These are phyloP conservation scores for Asterella californica DNA, from an alignment of 225 moss, liverwort and hornwort species.

Conservation along the genomic window DNA sequence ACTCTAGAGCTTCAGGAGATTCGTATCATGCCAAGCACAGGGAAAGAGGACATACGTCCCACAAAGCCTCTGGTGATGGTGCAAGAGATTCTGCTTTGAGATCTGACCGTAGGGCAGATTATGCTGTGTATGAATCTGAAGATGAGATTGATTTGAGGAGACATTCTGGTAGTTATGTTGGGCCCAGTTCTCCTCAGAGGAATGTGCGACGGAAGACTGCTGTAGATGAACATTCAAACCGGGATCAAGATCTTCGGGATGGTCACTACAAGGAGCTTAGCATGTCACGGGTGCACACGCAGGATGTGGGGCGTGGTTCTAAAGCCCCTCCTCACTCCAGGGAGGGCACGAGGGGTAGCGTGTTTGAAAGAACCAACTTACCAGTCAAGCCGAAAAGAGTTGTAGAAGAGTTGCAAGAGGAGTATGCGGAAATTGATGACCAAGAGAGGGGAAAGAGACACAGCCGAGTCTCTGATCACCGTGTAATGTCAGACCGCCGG, in stretches of 20 bases:
- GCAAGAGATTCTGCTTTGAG: slow-evolving; percentile 23
- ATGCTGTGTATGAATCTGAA: slow-evolving; percentile 35
- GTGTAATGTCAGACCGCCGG: slow-evolving; percentile 16
- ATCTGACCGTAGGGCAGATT: slow-evolving; percentile 28
- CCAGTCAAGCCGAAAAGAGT: slow-evolving; percentile 35
- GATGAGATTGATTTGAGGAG: slow-evolving; percentile 39
- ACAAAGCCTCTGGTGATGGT: slow-evolving; percentile 17
- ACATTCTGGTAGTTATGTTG: slow-evolving; percentile 33
- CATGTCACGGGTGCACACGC: slow-evolving; percentile 1
- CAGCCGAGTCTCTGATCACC: slow-evolving; percentile 19
- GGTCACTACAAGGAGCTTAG: slow-evolving; percentile 18
- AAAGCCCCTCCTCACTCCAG: slow-evolving; percentile 5
- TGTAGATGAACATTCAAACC: slow-evolving; percentile 24
- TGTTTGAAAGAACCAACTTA: slow-evolving; percentile 47
- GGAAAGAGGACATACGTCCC: slow-evolving; percentile 1
- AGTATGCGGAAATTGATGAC: slow-evolving; percentile 23
- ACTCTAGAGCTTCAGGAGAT: slow-evolving; percentile 23
- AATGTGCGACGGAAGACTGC: slow-evolving; percentile 6
- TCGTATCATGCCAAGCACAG: slow-evolving; percentile 21
- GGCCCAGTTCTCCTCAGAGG: slow-evolving; percentile 38
- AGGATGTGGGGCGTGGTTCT: slow-evolving; percentile 25
- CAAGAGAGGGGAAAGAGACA: slow-evolving; percentile 33
- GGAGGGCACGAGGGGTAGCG: slow-evolving; percentile 38
- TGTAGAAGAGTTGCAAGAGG: slow-evolving; percentile 24
- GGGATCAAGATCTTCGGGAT: slow-evolving; percentile 13